These are phyloP conservation scores for Talaromyces atroroseus DNA, from an alignment of 2,329 filamentous ascomycete genomes.

Conservation along the genomic window DNA sequence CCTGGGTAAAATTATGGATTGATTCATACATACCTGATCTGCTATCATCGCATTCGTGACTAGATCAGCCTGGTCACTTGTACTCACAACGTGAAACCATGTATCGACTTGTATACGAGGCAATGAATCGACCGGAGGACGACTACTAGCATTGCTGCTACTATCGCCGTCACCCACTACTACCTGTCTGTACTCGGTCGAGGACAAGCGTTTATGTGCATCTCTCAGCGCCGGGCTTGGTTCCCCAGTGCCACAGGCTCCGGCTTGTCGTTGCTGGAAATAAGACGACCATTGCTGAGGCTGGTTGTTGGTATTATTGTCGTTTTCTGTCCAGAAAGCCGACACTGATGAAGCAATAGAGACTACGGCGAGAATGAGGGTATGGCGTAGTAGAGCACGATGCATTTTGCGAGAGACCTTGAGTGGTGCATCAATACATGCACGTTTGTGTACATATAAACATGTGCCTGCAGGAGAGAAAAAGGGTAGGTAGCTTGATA, in stretches of 20 bases:
- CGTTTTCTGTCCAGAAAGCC: not conserved
- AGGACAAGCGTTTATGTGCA: slow-evolving; percentile 22
- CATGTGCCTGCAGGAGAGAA: not conserved
- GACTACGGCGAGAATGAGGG: slow-evolving; percentile 9
- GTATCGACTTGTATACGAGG: slow-evolving; percentile 33
- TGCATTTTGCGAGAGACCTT: slow-evolving; percentile 5
- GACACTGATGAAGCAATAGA: slow-evolving; percentile 1
- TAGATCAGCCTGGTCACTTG: slow-evolving; percentile 21
- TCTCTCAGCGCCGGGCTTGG: slow-evolving; percentile 23
- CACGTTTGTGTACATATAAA: not conserved
- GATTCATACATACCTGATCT: slow-evolving; percentile 26
- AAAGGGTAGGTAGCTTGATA: not conserved
- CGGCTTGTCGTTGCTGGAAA: not conserved
- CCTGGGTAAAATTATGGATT: not conserved
- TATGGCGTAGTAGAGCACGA: slow-evolving; percentile 3
- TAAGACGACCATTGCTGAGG: not conserved
- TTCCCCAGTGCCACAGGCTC: slow-evolving; percentile 27
- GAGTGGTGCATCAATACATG: not conserved
- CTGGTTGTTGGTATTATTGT: not conserved
- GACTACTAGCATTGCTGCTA: slow-evolving; percentile 16
- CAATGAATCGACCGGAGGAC: slow-evolving; percentile 8
- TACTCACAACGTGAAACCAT: slow-evolving; percentile 41
- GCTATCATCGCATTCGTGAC: slow-evolving; percentile 31
- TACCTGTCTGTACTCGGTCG: slow-evolving; percentile 15
- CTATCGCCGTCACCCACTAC: slow-evolving; percentile 12